Conservation (phyloP, 805 yeast species). For the Scheffersomyces amazonensis region DNA sequence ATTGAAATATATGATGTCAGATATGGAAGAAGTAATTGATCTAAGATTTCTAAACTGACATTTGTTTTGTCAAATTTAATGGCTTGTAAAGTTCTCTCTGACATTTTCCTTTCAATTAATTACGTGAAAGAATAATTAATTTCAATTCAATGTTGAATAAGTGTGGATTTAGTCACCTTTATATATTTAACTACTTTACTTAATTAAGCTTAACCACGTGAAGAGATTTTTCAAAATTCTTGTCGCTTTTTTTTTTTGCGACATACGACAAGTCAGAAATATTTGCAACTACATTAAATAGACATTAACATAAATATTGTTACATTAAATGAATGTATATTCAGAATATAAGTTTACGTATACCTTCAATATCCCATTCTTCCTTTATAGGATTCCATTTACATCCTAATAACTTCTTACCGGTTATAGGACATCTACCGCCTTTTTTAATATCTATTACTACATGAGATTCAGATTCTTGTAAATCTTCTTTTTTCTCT, state of each 20-base stretch:
- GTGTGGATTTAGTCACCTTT: no score
- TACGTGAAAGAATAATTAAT: no score
- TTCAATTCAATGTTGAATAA: no score
- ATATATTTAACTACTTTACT: no score
- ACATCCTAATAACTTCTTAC: constrained; percentile 69
- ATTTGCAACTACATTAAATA: no score
- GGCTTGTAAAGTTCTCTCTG: constrained; percentile 45
- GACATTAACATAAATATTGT: no score
- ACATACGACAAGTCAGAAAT: no score
- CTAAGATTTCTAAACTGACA: constrained; percentile 58
- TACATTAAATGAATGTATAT: no score
- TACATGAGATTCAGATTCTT: not conserved
- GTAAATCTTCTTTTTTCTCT: constrained; percentile 3
- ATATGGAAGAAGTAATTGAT: constrained; percentile 83
- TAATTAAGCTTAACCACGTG: no score
- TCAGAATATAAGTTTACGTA: constrained; percentile 70
- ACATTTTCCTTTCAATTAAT: no score
- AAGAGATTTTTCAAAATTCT: no score
- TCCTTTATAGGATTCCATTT: constrained; percentile 53
- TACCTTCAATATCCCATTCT: constrained; percentile 71
- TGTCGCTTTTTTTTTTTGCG: no score
- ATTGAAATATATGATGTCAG: constrained; percentile 66
- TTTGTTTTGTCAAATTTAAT: constrained; percentile 56
- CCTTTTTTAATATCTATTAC: constrained; percentile 40
- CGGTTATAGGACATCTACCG: constrained; percentile 84